phyloP scores from a whole-genome alignment of 768 basidiomycete species.

The Pholiota conissans region DNA sequence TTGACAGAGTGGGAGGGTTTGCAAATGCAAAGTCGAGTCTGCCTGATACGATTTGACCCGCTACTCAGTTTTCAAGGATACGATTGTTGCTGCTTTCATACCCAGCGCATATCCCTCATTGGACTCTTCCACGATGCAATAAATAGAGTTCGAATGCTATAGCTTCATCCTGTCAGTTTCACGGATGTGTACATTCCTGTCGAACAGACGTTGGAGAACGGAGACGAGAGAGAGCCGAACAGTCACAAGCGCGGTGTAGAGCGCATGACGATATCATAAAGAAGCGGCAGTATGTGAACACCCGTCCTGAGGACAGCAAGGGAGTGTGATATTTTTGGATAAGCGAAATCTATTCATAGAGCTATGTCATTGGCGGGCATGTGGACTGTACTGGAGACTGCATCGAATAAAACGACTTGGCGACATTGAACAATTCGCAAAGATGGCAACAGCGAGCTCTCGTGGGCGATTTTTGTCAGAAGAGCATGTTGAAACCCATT shows the following conservation, averaged over 20 bases:
- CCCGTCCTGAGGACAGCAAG: slow-evolving; percentile 1
- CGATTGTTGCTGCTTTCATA: not conserved
- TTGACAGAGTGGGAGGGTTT: not conserved
- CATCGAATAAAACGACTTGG: not conserved
- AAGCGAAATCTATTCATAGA: not conserved
- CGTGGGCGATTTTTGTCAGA: not conserved
- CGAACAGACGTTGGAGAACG: not conserved
- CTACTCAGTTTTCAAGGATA: not conserved
- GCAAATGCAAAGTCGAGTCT: not conserved
- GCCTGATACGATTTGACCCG: not conserved
- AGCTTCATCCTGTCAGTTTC: not conserved
- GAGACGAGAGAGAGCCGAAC: not conserved
- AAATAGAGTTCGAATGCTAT: not conserved
- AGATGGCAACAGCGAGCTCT: not conserved
- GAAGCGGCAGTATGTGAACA: slow-evolving; percentile 11
- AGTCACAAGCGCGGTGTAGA: slow-evolving; percentile 5
- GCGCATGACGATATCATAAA: slow-evolving; percentile 7
- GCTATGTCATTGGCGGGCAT: not conserved
- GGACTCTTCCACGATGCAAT: not conserved
- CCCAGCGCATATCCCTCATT: not conserved
- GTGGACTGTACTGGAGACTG: not conserved
- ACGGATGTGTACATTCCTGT: not conserved
- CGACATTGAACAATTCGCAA: not conserved
- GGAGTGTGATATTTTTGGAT: slow-evolving; percentile 6
- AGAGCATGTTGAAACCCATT: not conserved